Percentiles rank a stretch among this genome's conserved stretches.
Evolutionary conservation across 1,284 basidiomycete genomes (phyloP).

Genomic region (Hymenochaete sp.): DNA sequence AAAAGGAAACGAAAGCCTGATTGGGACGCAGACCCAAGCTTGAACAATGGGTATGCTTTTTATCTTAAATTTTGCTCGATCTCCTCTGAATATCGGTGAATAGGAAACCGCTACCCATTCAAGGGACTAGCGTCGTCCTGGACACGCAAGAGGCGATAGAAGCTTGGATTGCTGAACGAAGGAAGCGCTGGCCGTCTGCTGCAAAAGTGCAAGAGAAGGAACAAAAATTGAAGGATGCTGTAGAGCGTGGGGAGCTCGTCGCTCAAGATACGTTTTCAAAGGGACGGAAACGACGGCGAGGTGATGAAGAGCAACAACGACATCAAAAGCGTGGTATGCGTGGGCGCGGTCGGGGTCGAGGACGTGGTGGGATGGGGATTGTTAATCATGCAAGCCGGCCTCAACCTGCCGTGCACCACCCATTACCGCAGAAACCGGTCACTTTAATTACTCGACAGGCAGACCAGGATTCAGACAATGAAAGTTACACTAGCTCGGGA

Average conservation of each 20-base stretch:
- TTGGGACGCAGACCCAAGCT: constrained; percentile 70
- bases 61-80: constrained; percentile 4
- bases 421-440: constrained; percentile 13
- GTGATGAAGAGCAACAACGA: constrained; percentile 21
- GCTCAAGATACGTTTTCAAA: constrained; percentile 36
- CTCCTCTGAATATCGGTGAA: constrained; percentile 2
- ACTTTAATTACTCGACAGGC: constrained; percentile 4
- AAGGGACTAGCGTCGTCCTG: constrained; percentile 70
- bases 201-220: constrained; percentile 69
- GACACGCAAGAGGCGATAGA: constrained; percentile 76
- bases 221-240: constrained; percentile 63
- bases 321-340: constrained; percentile 1
- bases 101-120: constrained; percentile 67
- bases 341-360: constrained; percentile 18
- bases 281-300: constrained; percentile 26
- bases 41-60: constrained; percentile 46
- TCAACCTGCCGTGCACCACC: constrained; percentile 22
- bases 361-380: constrained; percentile 27
- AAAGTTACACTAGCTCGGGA: constrained; percentile 35
- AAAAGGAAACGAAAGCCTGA: constrained; percentile 49
- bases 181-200: constrained; percentile 71
- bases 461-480: constrained; percentile 26
- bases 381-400: constrained; percentile 27
- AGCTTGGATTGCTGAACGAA: constrained; percentile 83
- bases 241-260: constrained; percentile 67